These are phyloP conservation scores for Benincasa hispida DNA, from an alignment of 306 rosid species.

Conservation along the genomic window DNA sequence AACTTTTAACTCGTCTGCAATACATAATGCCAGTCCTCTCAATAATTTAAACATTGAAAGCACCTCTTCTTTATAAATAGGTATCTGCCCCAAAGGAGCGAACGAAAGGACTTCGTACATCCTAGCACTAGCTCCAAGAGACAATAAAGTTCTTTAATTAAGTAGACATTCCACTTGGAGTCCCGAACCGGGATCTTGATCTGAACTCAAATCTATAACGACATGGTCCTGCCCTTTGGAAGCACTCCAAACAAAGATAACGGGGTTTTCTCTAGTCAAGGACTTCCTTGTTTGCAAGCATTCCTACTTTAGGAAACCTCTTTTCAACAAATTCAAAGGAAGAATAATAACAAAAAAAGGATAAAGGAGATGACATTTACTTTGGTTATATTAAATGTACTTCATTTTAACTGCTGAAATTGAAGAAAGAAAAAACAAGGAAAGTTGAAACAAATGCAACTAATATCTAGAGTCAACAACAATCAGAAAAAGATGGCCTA, in stretches of 20 bases:
- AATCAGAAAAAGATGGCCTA: constrained; percentile 14
- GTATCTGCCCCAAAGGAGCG: not conserved
- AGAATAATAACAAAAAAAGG: not conserved
- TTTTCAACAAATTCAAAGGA: not conserved
- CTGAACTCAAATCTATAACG: not conserved
- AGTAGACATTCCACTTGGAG: not conserved
- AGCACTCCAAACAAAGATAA: not conserved
- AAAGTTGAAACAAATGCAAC: not conserved
- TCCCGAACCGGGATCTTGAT: not conserved
- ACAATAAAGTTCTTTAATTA: not conserved
- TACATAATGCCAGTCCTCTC: not conserved
- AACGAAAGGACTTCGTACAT: not conserved
- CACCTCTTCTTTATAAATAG: not conserved
- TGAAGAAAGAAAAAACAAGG: not conserved
- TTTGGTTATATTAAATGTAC: not conserved
- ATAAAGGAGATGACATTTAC: not conserved
- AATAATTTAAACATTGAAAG: not conserved
- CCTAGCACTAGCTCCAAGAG: not conserved
- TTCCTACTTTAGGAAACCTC: not conserved
- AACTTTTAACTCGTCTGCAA: not conserved
- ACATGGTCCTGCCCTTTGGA: not conserved
- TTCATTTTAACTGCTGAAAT: not conserved
- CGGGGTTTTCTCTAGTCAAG: not conserved
- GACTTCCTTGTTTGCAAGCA: not conserved
- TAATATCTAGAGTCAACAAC: not conserved